phyloP scores from a whole-genome alignment of 768 basidiomycete species.

The Suillus paluster region DNA sequence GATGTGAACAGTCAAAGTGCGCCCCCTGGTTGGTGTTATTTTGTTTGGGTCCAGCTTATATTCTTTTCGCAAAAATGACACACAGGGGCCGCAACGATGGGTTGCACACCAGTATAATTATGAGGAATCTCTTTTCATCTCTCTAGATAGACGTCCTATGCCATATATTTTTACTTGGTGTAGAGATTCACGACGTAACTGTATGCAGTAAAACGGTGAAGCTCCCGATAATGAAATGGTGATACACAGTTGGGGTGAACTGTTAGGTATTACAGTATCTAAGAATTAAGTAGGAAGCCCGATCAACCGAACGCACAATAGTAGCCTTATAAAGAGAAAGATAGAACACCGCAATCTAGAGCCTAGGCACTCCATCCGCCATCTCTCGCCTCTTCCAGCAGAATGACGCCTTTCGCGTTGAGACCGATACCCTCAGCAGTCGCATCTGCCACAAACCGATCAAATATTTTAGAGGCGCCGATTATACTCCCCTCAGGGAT shows the following conservation, averaged over 20 bases:
- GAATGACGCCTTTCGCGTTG: constrained; percentile 11
- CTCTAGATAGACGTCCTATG: too few relatives aligned
- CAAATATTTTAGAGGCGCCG: constrained; percentile 20
- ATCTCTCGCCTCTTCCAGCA: constrained; percentile 27
- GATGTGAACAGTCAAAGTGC: too few relatives aligned
- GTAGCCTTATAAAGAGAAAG: neutral
- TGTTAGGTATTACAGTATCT: neutral
- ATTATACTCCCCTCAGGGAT: constrained; percentile 33
- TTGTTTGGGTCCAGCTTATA: too few relatives aligned
- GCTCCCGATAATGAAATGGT: too few relatives aligned
- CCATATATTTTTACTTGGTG: too few relatives aligned
- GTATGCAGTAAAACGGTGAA: neutral
- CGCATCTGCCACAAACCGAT: constrained; percentile 23
- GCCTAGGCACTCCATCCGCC: constrained; percentile 21
- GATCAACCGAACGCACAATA: neutral
- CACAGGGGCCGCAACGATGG: too few relatives aligned
- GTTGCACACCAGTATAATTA: too few relatives aligned
- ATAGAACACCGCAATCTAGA: neutral
- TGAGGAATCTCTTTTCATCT: too few relatives aligned
- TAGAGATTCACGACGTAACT: neutral
- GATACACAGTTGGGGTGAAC: neutral
- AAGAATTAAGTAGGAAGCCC: neutral
- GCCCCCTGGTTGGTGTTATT: too few relatives aligned
- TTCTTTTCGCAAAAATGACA: too few relatives aligned
- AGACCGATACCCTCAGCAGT: constrained; percentile 23